Conservation (phyloP, 2,329 filamentous ascomycete species). For the Volutella citrinella region DNA sequence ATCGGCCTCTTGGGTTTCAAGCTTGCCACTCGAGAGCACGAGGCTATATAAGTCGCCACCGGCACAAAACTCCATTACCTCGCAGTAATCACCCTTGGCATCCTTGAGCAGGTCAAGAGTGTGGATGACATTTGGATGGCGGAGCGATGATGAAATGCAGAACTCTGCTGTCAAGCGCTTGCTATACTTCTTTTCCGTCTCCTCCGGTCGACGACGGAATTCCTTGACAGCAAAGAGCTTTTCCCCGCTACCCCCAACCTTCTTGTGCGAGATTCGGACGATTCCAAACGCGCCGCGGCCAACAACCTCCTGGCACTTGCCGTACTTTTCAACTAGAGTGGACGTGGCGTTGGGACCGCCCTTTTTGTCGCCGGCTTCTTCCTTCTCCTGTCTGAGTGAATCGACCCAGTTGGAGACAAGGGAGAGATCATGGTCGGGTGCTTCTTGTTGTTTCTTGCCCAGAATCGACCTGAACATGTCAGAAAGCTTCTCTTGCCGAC, state of each 20-base stretch:
- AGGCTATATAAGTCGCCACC: conserved; percentile 95
- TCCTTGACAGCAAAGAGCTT: conserved; percentile 98
- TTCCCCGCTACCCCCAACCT: conserved; percentile 76
- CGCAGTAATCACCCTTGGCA: conserved; percentile 94
- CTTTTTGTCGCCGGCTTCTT: conserved; percentile 79
- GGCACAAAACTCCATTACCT: conserved; percentile 99
- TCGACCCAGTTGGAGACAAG: conserved; percentile 96
- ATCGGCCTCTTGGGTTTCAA: conserved; percentile 89
- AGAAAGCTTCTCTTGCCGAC: conserved; percentile 89
- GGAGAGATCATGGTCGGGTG: conserved; percentile 77
- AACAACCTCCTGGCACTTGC: conserved; percentile 96
- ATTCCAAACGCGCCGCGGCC: conserved; percentile 96
- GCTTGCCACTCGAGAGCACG: conserved; percentile 84
- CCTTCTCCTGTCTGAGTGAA: conserved; percentile 84
- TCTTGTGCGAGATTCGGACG: conserved; percentile 95
- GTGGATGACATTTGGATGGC: conserved; percentile 97
- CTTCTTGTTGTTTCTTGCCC: conserved; percentile 75
- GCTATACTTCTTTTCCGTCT: conserved; percentile 96
- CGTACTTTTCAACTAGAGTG: conserved; percentile 92
- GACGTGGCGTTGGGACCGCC: conserved; percentile 66
- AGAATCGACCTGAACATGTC: conserved; percentile 88
- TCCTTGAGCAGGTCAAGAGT: conserved; percentile 94
- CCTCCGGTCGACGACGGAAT: conserved; percentile 89
- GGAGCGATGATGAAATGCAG: conserved; percentile 94
- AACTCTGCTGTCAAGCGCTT: conserved; percentile 97